Percentiles rank a stretch among this genome's conserved stretches.
Conservation (phyloP, 345 rosid species). For the Anacardium occidentale region DNA sequence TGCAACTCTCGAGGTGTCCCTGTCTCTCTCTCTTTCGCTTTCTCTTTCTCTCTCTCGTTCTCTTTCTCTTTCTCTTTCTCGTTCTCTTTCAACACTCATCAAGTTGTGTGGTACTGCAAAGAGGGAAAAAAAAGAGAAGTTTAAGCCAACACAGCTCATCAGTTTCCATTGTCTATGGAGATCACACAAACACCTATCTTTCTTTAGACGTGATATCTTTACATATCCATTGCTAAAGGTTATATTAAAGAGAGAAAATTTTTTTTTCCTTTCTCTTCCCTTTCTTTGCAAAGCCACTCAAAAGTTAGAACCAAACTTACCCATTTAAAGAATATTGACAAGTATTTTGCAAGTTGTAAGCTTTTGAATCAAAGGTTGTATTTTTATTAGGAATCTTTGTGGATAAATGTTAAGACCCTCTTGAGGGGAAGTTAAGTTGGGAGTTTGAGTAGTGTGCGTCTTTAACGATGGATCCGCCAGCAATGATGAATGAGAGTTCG, state of each 20-base stretch:
- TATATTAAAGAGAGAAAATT: neutral
- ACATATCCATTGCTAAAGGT: neutral
- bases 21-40: conserved; percentile 20
- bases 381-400: neutral
- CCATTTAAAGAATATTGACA: neutral
- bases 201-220: conserved; percentile 2
- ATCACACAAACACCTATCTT: conserved; percentile 25
- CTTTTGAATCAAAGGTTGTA: neutral
- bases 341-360: neutral
- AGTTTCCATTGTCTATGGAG: conserved; percentile 50
- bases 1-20: conserved; percentile 42
- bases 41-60: conserved; percentile 18
- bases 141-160: conserved; percentile 30
- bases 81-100: neutral
- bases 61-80: conserved; percentile 17
- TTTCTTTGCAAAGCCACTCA: neutral
- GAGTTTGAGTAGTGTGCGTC: neutral
- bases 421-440: neutral
- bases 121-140: neutral
- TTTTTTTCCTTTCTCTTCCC: neutral
- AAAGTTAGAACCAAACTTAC: neutral
- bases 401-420: neutral
- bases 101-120: neutral
- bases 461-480: conserved; percentile 65
- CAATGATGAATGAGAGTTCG: conserved; percentile 54